Percentiles rank a stretch among this genome's conserved stretches.
Evolutionary conservation across 2,329 filamentous ascomycete genomes (phyloP).

Genomic region (Furcasterigmium sp.): DNA sequence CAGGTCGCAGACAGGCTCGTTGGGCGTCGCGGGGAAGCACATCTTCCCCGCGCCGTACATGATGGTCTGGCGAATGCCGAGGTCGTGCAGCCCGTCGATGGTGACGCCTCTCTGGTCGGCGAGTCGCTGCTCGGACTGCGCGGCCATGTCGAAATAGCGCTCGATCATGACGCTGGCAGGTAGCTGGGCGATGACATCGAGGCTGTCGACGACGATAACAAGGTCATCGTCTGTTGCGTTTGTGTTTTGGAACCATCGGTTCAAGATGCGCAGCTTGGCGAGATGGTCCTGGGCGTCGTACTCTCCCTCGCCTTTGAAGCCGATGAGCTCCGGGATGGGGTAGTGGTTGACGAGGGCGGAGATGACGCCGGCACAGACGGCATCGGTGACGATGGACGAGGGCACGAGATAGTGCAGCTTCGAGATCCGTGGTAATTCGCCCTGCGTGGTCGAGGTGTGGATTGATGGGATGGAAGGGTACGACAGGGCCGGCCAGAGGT

Average conservation of each 20-base stretch:
- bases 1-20: slow-evolving; percentile 14
- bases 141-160: slow-evolving; percentile 14
- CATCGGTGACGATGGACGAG: slow-evolving; percentile 7
- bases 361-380: slow-evolving; percentile 13
- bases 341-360: slow-evolving; percentile 17
- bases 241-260: slow-evolving; percentile 10
- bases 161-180: slow-evolving; percentile 15
- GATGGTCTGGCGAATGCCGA: slow-evolving; percentile 13
- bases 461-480: neutral
- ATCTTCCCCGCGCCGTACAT: slow-evolving; percentile 16
- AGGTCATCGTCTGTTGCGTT: slow-evolving; percentile 11
- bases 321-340: slow-evolving; percentile 13
- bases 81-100: slow-evolving; percentile 11
- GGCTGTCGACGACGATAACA: slow-evolving; percentile 16
- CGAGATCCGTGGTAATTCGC: too few relatives aligned
- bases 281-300: slow-evolving; percentile 14
- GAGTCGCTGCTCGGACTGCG: slow-evolving; percentile 11
- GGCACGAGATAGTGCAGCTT: slow-evolving; percentile 15
- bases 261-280: slow-evolving; percentile 13
- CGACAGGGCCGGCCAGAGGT: too few relatives aligned
- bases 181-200: slow-evolving; percentile 17
- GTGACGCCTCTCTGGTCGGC: slow-evolving; percentile 14
- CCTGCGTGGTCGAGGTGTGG: neutral
- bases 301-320: slow-evolving; percentile 13
- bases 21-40: slow-evolving; percentile 9